phyloP scores from a whole-genome alignment of 176 grass and related monocot species.

The Chloris gayana region DNA sequence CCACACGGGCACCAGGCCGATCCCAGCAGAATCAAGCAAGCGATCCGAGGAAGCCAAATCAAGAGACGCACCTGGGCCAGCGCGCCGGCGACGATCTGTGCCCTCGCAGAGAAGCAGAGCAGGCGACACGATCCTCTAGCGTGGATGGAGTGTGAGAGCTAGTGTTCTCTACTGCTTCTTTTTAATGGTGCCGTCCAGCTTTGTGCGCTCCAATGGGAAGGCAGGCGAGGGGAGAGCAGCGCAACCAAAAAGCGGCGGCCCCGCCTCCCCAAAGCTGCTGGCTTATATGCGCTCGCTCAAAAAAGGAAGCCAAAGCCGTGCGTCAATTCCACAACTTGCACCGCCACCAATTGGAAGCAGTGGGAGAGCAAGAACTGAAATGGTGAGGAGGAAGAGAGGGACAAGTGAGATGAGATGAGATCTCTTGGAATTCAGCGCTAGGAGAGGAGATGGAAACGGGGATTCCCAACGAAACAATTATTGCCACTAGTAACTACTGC shows the following conservation, averaged over 20 bases:
- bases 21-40: constrained; percentile 18
- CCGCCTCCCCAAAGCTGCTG: constrained; percentile 49
- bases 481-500: constrained; percentile 41
- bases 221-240: constrained; percentile 26
- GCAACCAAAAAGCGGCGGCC: constrained; percentile 65
- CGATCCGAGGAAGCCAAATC: neutral
- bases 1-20: neutral
- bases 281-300: constrained; percentile 41
- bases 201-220: constrained; percentile 72
- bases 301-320: constrained; percentile 44
- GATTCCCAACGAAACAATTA: constrained; percentile 60
- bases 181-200: constrained; percentile 73
- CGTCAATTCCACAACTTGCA: constrained; percentile 52
- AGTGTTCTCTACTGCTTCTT: constrained; percentile 30
- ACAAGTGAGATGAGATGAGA: constrained; percentile 2
- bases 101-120: constrained; percentile 15
- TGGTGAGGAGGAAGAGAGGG: neutral
- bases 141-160: constrained; percentile 33
- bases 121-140: constrained; percentile 14
- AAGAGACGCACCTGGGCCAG: constrained; percentile 41
- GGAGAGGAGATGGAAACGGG: constrained; percentile 47
- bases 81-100: neutral
- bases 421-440: constrained; percentile 68
- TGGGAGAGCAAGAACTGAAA: neutral
- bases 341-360: constrained; percentile 20